phyloP scores from a whole-genome alignment of 257 asterid genomes.

The Solanum arcanum region DNA sequence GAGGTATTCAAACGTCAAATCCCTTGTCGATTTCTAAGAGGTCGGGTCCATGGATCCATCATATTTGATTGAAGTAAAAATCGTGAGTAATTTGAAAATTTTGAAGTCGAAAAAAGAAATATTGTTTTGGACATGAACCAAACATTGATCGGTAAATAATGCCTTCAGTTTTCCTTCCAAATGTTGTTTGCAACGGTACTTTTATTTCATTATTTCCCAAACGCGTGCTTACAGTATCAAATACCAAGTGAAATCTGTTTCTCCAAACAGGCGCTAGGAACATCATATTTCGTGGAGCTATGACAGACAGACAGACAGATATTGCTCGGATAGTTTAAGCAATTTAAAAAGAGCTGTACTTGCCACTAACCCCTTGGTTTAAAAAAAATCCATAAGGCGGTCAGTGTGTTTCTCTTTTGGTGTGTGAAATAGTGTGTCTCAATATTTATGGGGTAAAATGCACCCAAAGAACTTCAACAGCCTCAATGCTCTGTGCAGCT shows the following conservation, averaged over 20 bases:
- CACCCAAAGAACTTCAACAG: not conserved
- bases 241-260: not conserved
- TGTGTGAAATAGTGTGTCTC: not conserved
- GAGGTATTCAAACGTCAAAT: not conserved
- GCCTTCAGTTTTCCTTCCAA: not conserved
- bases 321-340: not conserved
- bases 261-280: not conserved
- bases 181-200: not conserved
- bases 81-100: not conserved
- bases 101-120: not conserved
- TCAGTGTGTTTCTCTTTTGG: not conserved
- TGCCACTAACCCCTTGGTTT: not conserved
- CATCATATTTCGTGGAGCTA: not conserved
- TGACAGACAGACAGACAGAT: not conserved
- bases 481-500: not conserved
- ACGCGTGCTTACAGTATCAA: not conserved
- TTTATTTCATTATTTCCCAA: not conserved
- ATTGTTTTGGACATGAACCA: not conserved
- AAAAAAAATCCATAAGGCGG: not conserved
- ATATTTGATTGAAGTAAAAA: not conserved
- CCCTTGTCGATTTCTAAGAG: not conserved
- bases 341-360: no score
- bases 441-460: not conserved
- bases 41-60: not conserved
- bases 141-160: not conserved